phyloP scores from a whole-genome alignment of 306 rosid species.

The Citrullus mucosospermus region DNA sequence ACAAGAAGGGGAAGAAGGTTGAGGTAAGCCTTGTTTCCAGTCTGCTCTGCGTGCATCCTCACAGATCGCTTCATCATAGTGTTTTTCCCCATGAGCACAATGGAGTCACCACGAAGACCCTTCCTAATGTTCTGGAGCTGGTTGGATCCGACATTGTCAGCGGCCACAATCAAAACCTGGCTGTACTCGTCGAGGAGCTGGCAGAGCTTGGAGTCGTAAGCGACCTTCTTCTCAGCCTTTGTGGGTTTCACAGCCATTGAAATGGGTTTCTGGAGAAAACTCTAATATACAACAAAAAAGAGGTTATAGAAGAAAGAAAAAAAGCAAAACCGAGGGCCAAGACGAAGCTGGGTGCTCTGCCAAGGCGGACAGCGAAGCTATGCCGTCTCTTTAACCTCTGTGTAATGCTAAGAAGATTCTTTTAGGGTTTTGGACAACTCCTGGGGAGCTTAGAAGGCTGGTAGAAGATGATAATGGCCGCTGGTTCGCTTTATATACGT shows the following conservation, averaged over 20 bases:
- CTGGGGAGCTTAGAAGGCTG: conserved; percentile 5
- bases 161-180: conserved; percentile 70
- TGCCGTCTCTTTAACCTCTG: conserved; percentile 67
- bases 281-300: background rate
- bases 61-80: conserved; percentile 95
- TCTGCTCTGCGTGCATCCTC: conserved; percentile 54
- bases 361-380: conserved; percentile 62
- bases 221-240: conserved; percentile 73
- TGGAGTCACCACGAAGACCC: conserved; percentile 78
- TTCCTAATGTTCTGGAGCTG: conserved; percentile 72
- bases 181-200: conserved; percentile 49
- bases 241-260: conserved; percentile 43
- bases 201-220: conserved; percentile 68
- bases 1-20: conserved; percentile 76
- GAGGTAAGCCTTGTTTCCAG: conserved; percentile 51
- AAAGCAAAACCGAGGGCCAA: conserved; percentile 61
- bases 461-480: background rate
- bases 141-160: conserved; percentile 83
- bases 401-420: background rate
- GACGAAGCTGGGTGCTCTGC: conserved; percentile 31
- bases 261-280: background rate
- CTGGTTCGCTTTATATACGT: background rate
- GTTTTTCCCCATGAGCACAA: conserved; percentile 91
- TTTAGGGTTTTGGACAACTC: conserved; percentile 15
- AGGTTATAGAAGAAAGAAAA: background rate